Conservation (phyloP, 2,329 filamentous ascomycete species). For the Zymoseptoria brevis region DNA sequence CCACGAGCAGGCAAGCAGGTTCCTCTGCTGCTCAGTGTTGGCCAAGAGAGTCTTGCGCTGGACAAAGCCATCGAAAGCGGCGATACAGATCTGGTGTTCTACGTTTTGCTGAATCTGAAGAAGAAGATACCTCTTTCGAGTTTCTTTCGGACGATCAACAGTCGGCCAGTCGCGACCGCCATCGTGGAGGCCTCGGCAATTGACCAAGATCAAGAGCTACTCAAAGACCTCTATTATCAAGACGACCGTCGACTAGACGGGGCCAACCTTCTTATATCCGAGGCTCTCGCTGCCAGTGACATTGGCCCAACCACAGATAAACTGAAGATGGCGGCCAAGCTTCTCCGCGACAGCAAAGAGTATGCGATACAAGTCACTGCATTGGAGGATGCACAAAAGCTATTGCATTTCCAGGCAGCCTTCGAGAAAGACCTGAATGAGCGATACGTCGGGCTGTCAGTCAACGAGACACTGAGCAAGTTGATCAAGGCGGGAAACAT, state of each 20-base stretch:
- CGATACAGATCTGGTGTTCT: conserved; percentile 87
- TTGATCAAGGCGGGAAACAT: conserved; percentile 74
- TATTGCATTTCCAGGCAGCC: conserved; percentile 77
- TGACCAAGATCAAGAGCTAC: conserved; percentile 68
- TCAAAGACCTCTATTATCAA: conserved; percentile 97
- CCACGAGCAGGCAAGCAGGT: conserved; percentile 94
- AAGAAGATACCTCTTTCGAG: conserved; percentile 81
- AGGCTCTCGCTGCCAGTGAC: conserved; percentile 68
- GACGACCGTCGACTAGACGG: conserved; percentile 87
- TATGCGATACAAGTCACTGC: conserved; percentile 63
- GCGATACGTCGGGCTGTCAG: conserved; percentile 67
- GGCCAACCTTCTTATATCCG: conserved; percentile 75
- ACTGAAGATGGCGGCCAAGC: conserved; percentile 73
- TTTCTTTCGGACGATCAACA: conserved; percentile 89
- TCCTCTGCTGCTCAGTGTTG: conserved; percentile 84
- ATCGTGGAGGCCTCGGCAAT: conserved; percentile 79
- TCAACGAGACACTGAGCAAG: conserved; percentile 89
- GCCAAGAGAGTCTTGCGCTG: conserved; percentile 87
- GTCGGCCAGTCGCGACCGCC: conserved; percentile 74
- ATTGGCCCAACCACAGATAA: conserved; percentile 70
- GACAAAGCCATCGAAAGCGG: conserved; percentile 96
- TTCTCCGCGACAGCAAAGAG: conserved; percentile 79
- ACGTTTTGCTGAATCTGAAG: conserved; percentile 78
- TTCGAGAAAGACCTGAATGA: conserved; percentile 71
- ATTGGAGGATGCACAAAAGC: conserved; percentile 68